phyloP scores from a whole-genome alignment of 139 green algal genomes.

The Yamagishiella unicocca region DNA sequence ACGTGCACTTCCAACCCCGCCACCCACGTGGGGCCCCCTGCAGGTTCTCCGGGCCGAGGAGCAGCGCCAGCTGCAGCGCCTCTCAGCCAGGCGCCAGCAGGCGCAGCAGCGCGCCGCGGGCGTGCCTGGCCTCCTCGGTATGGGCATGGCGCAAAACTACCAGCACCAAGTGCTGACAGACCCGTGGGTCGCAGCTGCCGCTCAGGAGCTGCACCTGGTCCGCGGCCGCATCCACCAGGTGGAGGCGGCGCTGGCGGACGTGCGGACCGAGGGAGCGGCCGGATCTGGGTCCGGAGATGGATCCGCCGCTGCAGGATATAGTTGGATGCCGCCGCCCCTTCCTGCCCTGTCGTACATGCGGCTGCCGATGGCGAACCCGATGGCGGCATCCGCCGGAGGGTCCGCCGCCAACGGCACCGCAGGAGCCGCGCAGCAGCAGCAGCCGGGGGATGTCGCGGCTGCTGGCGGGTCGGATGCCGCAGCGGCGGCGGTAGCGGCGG shows the following conservation, averaged over 20 bases:
- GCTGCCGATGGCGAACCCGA: background rate
- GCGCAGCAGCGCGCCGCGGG: background rate
- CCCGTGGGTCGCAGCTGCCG: background rate
- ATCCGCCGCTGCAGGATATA: no score
- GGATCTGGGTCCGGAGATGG: background rate
- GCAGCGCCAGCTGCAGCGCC: background rate
- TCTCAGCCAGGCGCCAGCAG: background rate
- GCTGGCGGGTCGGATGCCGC: background rate
- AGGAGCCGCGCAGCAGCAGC: no score
- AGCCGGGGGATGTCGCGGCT: no score
- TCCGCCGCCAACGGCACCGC: background rate
- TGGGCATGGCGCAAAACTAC: no score
- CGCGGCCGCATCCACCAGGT: background rate
- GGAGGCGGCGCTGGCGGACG: background rate
- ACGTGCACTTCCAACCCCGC: background rate
- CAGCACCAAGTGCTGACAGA: background rate
- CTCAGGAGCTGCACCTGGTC: background rate
- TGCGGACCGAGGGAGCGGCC: background rate
- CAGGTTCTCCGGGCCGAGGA: constrained; percentile 12
- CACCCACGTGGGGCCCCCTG: background rate
- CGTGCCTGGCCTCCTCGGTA: background rate
- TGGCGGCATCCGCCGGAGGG: background rate
- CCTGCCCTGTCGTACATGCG: background rate
- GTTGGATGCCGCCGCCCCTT: background rate
- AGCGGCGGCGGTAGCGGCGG: background rate